Conservation (phyloP, 129 eudicot genomes). For the Lactuca sativa region DNA sequence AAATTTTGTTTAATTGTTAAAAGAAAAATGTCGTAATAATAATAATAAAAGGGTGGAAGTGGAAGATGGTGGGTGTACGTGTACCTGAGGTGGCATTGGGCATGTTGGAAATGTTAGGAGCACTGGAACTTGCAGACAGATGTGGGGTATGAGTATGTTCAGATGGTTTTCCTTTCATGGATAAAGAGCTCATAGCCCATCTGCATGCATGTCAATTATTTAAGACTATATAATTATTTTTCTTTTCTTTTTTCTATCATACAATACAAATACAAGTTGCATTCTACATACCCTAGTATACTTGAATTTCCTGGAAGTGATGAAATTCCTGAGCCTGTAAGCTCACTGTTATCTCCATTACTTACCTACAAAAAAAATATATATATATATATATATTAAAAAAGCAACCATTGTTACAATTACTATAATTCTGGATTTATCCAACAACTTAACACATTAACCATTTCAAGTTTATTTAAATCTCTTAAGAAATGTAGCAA, state of each 20-base stretch:
- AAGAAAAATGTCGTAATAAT: not conserved
- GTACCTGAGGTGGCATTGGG: slow-evolving; percentile 67
- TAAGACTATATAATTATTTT: not conserved
- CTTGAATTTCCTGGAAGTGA: slow-evolving; percentile 72
- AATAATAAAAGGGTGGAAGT: not conserved
- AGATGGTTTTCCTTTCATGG: slow-evolving; percentile 76
- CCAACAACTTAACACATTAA: slow-evolving; percentile 9
- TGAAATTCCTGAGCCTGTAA: slow-evolving; percentile 48
- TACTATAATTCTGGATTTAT: not conserved
- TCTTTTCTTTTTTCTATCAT: slow-evolving; percentile 3
- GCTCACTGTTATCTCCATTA: slow-evolving; percentile 52
- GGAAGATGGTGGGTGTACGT: too few relatives aligned
- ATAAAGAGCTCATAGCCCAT: slow-evolving; percentile 97
- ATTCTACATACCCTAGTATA: slow-evolving; percentile 74
- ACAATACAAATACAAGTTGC: slow-evolving; percentile 3
- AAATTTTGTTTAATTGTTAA: not conserved
- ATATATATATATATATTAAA: too few relatives aligned
- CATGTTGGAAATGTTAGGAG: slow-evolving; percentile 49
- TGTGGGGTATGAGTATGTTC: slow-evolving; percentile 59
- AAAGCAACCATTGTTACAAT: not conserved
- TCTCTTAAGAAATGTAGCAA: slow-evolving; percentile 9
- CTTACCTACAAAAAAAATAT: slow-evolving; percentile 44
- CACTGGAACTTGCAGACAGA: slow-evolving; percentile 54
- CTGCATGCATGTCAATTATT: slow-evolving; percentile 39
- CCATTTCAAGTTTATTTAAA: not conserved